Percentiles rank a stretch among this genome's conserved stretches.
These are phyloP conservation scores for Bruguiera sexangula DNA, from an alignment of 345 rosid species.

Conservation along the genomic window DNA sequence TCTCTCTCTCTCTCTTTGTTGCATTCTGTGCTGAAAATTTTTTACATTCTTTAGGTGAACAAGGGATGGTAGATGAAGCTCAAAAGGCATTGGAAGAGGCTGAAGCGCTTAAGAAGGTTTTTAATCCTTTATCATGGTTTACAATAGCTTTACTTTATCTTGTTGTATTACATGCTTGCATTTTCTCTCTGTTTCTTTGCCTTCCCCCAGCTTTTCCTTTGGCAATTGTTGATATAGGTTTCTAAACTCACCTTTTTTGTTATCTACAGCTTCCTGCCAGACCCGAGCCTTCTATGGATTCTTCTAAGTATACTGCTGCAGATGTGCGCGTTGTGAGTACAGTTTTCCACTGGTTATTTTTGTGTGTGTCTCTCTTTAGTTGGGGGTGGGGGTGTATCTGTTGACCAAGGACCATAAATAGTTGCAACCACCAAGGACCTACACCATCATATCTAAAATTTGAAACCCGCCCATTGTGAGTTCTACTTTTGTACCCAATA, in stretches of 20 bases:
- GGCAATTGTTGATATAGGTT: too few relatives aligned
- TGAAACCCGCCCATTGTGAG: too few relatives aligned
- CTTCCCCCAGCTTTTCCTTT: not conserved
- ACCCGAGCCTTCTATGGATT: slow-evolving; percentile 69
- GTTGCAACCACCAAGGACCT: too few relatives aligned
- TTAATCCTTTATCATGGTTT: slow-evolving; percentile 2
- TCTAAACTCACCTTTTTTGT: not conserved
- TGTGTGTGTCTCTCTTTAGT: not conserved
- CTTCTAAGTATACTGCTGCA: slow-evolving; percentile 85
- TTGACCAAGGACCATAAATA: not conserved
- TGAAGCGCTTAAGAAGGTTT: slow-evolving; percentile 97
- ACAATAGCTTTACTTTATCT: not conserved
- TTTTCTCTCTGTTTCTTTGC: not conserved
- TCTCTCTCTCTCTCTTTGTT: not conserved
- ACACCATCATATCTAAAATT: too few relatives aligned
- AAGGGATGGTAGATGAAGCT: slow-evolving; percentile 99
- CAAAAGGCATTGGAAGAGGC: slow-evolving; percentile 98
- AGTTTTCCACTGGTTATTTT: not conserved
- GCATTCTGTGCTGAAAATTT: not conserved
- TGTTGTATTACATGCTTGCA: not conserved
- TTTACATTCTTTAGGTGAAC: slow-evolving; percentile 62
- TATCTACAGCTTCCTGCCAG: slow-evolving; percentile 62
- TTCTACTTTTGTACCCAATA: too few relatives aligned
- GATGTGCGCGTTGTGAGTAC: slow-evolving; percentile 96
- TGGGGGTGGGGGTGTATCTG: not conserved